Conservation (phyloP, 495 filamentous ascomycete species). For the Amniculicola lignicola region DNA sequence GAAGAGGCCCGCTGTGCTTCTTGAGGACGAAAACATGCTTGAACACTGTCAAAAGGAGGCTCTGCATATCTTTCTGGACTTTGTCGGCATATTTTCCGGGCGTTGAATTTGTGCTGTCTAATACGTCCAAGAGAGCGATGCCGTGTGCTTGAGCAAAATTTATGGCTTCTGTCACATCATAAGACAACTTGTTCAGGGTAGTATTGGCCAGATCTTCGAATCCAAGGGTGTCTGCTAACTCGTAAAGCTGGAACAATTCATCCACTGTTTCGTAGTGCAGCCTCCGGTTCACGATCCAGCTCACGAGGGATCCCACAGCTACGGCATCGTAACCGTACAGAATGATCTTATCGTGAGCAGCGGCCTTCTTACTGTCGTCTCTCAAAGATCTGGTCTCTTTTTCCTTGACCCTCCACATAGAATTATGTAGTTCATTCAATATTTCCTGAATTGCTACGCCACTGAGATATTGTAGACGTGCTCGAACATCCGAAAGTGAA, state of each 20-base stretch:
- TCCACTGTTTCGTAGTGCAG: not conserved
- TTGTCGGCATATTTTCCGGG: too few species aligned
- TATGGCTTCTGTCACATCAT: not conserved
- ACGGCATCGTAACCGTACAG: not conserved
- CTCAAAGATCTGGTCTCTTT: not conserved
- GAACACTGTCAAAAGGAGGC: conserved; percentile 8
- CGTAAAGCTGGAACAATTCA: conserved; percentile 9
- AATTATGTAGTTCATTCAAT: not conserved
- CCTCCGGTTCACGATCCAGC: conserved; percentile 4
- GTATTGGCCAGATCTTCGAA: not conserved
- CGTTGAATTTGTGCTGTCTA: too few species aligned
- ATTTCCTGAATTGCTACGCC: not conserved
- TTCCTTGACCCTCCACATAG: not conserved
- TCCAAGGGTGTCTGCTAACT: conserved; percentile 4
- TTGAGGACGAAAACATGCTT: conserved; percentile 2
- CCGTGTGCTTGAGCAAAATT: not conserved
- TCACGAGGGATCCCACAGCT: conserved; percentile 1
- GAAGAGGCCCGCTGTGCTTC: not conserved
- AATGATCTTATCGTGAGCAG: conserved; percentile 8
- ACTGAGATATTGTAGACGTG: not conserved
- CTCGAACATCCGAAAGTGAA: not conserved
- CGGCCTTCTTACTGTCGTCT: conserved; percentile 3
- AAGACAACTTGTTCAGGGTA: not conserved
- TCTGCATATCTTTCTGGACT: too few species aligned
- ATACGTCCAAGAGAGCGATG: too few species aligned